Percentiles rank a stretch among this genome's conserved stretches.
phyloP scores from a whole-genome alignment of 2,329 filamentous ascomycete genomes.

The Paecilomyces sp. region DNA sequence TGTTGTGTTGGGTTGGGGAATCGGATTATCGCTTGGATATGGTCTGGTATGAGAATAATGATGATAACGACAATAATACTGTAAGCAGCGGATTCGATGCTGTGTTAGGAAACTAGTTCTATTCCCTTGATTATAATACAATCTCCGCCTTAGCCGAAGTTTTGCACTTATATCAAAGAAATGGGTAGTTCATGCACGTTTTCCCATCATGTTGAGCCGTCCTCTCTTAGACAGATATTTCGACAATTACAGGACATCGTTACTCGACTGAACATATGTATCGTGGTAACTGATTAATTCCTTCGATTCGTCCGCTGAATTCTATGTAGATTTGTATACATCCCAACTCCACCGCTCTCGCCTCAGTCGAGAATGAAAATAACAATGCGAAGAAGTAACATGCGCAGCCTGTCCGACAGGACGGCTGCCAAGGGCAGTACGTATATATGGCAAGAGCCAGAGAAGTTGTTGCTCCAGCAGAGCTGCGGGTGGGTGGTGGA shows the following conservation, averaged over 20 bases:
- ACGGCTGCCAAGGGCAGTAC: not conserved
- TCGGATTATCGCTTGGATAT: not conserved
- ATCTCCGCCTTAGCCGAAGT: too few species aligned
- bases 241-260: too few species aligned
- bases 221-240: too few species aligned
- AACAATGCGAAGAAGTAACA: not conserved
- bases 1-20: not conserved
- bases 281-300: not conserved
- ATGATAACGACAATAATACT: too few species aligned
- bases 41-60: too few species aligned
- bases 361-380: not conserved
- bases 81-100: too few species aligned
- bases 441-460: not conserved
- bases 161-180: too few species aligned
- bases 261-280: not conserved
- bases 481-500: not conserved
- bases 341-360: not conserved
- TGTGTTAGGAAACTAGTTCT: too few species aligned
- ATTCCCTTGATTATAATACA: too few species aligned
- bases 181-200: too few species aligned
- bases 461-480: not conserved
- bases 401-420: not conserved
- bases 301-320: not conserved
- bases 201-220: too few species aligned
- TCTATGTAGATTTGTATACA: not conserved